Base-by-base conservation (phyloP, 2,329 filamentous ascomycete species). In the Incumbomyces lentus region DNA sequence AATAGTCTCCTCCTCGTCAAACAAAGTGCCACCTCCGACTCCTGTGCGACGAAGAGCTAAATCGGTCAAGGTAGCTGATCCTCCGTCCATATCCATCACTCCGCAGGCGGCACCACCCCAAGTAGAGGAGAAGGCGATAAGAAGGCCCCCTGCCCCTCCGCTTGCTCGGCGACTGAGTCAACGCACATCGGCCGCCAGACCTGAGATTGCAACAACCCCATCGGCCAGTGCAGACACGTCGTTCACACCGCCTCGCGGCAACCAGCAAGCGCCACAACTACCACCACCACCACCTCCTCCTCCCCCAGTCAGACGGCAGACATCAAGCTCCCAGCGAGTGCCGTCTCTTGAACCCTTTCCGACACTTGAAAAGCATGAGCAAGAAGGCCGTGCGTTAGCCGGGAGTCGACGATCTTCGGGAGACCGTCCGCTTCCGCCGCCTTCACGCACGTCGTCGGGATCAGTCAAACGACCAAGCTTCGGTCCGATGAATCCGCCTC, bases 11-110 rank as follows among this genome's bases (percentile, higher is more conserved):
- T 14, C 7, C 3, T 5, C 29, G 75, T 79, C 40, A 68, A 68
- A 72, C 53, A 84, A 82, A 59, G 80, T 78, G 63, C 78, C 77
- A 52, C 82, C 83, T 12, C 84, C 85, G 4, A 82, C 83, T 6
- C 84, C 84, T 10, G 86, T 76, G 59, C 87, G 83, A 43, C 78
- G 84, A 46, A 84, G 89, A 65, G 86, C 86, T 3, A 89, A 83
- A 63, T 72, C 81, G 14, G 83, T 90, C 53, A 78, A 73, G 53
- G 62, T 46, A 47, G 60, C 62, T 52, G 61, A 14, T 52, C 57
- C 3, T 14, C 59, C 40, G 38, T 59, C 51, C 49, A 55, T 54
- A 40, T 55, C 47, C 38, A 54, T 58, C 3, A 50, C 22, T 26
- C 22, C 22, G 22, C 22, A 26, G 22, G 22, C 22, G 8, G 22